Evolutionary conservation across 2,329 filamentous ascomycete genomes (phyloP).

Genomic region (Aphanocladium album): DNA sequence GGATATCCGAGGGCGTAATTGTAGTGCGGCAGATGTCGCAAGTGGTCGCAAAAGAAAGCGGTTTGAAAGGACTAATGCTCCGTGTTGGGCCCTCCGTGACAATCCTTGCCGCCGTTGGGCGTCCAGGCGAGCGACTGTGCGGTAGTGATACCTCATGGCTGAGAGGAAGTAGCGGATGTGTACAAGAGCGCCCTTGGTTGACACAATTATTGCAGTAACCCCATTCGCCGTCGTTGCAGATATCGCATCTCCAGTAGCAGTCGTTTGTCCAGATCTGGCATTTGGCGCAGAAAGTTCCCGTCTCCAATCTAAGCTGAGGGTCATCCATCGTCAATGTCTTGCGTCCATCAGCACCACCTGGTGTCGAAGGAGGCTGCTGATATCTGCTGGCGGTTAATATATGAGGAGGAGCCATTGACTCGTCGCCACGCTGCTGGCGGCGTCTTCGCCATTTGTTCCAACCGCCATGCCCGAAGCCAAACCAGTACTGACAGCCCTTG

Average conservation of each 20-base stretch:
- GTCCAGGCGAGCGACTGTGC: conserved; percentile 34
- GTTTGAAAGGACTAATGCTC: conserved; percentile 54
- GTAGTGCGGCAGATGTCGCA: conserved; percentile 74
- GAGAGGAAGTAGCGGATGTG: conserved; percentile 73
- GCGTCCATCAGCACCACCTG: conserved; percentile 50
- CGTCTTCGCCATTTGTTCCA: conserved; percentile 60
- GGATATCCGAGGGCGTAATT: conserved; percentile 63
- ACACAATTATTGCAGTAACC: conserved; percentile 88
- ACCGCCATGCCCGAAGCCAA: conserved; percentile 74
- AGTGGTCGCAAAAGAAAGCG: conserved; percentile 65
- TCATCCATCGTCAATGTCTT: conserved; percentile 61
- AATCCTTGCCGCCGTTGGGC: conserved; percentile 43
- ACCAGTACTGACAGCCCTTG: conserved; percentile 80
- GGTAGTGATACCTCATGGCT: conserved; percentile 49
- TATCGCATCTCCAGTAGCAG: conserved; percentile 84
- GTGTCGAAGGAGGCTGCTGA: conserved; percentile 41
- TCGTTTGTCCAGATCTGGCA: conserved; percentile 71
- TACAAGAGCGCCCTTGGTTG: conserved; percentile 74
- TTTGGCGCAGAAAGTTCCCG: conserved; percentile 77
- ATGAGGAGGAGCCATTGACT: conserved; percentile 46
- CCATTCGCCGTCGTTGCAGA: conserved; percentile 91
- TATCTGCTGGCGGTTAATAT: conserved; percentile 56
- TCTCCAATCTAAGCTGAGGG: conserved; percentile 63
- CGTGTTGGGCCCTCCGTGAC: conserved; percentile 41
- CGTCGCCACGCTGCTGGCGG: conserved; percentile 31